Conservation (phyloP, 129 eudicot species). For the Centaurea solstitialis region DNA sequence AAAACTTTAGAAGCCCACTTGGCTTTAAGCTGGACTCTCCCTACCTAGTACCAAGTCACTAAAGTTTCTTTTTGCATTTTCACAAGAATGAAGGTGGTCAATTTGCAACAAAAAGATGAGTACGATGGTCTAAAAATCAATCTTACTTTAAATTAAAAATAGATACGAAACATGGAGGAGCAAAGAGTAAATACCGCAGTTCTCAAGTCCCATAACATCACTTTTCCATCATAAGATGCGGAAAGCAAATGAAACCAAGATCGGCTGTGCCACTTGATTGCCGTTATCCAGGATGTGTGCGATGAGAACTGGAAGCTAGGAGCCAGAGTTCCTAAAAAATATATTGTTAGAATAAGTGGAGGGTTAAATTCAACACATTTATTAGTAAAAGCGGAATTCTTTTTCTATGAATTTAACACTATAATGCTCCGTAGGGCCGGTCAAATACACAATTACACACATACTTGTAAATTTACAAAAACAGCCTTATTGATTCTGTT, state of each 20-base stretch:
- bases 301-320: constrained; percentile 86
- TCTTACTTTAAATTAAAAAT: background rate
- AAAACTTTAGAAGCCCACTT: no score
- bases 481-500: background rate
- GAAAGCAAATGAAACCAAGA: constrained; percentile 92
- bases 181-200: constrained; percentile 58
- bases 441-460: background rate
- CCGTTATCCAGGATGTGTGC: constrained; percentile 83
- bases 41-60: background rate
- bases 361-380: constrained; percentile 2
- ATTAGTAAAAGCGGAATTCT: background rate
- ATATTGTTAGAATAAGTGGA: constrained; percentile 1
- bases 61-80: background rate
- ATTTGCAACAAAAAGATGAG: background rate
- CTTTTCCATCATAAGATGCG: constrained; percentile 93
- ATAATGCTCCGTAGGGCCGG: background rate
- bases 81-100: background rate
- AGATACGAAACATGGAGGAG: background rate
- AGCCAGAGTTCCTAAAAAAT: constrained; percentile 72
- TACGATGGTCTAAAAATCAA: background rate
- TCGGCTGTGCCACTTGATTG: constrained; percentile 85
- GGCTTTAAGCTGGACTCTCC: no score
- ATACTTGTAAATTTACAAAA: background rate
- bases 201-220: constrained; percentile 98
- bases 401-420: background rate